A percentile compares a stretch with the other conserved stretches of the same genome.
These are phyloP conservation scores for Citrullus colocynthis DNA, from an alignment of 306 rosid genomes.

Conservation along the genomic window DNA sequence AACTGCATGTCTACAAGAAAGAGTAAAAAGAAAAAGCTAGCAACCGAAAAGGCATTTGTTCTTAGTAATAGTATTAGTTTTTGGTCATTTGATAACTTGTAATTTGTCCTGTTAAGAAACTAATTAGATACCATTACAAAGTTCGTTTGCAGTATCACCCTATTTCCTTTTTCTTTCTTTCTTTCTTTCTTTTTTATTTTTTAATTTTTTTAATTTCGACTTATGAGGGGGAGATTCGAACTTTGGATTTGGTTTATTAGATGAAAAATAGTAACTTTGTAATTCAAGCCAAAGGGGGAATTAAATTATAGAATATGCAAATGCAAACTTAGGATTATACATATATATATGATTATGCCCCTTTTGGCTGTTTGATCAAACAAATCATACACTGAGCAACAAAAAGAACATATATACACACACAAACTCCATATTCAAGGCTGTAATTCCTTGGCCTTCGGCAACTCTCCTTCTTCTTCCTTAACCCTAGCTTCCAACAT, in stretches of 20 bases:
- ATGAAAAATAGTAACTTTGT: too few species aligned
- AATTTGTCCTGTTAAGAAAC: neutral
- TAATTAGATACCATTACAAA: neutral
- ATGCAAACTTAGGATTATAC: neutral
- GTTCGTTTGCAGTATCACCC: too few species aligned
- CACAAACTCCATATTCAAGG: neutral
- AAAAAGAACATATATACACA: neutral
- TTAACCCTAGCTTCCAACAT: slow-evolving; percentile 7
- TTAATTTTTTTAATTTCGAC: too few species aligned
- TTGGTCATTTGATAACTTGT: neutral
- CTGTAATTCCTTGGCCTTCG: neutral
- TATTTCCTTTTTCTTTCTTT: too few species aligned
- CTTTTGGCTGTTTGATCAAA: slow-evolving; percentile 4
- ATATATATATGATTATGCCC: slow-evolving; percentile 1
- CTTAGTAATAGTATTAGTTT: neutral
- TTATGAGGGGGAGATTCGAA: too few species aligned
- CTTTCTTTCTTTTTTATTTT: too few species aligned
- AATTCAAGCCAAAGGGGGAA: neutral
- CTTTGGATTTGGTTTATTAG: too few species aligned
- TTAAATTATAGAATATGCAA: neutral
- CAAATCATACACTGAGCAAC: slow-evolving; percentile 4
- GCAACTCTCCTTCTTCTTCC: slow-evolving; percentile 13
- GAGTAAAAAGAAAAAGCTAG: too few species aligned
- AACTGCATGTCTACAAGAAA: too few species aligned
- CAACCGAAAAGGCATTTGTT: neutral